Evolutionary conservation across 306 rosid genomes (phyloP).

Genomic region (Cucumis melo): DNA sequence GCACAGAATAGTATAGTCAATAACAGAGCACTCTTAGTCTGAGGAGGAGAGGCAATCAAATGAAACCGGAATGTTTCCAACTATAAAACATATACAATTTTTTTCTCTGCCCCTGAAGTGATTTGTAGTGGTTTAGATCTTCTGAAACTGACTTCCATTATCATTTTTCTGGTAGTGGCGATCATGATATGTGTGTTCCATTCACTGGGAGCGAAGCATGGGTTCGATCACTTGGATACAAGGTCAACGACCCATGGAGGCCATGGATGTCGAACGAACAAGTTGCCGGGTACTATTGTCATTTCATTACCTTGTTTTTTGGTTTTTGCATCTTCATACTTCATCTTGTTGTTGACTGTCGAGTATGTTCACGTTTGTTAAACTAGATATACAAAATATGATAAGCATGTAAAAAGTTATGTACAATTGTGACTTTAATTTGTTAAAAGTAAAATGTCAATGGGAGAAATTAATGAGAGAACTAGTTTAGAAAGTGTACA

Average conservation of each 20-base stretch:
- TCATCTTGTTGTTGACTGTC: neutral
- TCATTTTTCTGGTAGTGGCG: constrained; percentile 45
- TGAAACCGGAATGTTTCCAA: neutral
- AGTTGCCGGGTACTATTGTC: constrained; percentile 55
- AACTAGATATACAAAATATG: neutral
- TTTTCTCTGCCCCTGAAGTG: neutral
- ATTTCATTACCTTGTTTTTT: neutral
- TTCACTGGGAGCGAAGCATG: constrained; percentile 77
- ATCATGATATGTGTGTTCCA: constrained; percentile 94
- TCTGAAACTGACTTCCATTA: neutral
- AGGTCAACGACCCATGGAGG: constrained; percentile 73
- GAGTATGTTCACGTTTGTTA: neutral
- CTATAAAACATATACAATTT: neutral
- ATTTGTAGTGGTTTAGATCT: neutral
- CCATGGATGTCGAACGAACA: constrained; percentile 68
- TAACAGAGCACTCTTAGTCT: neutral
- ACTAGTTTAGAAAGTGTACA: too few relatives aligned
- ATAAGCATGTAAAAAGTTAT: neutral
- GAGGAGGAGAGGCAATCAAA: neutral
- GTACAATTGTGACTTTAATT: neutral
- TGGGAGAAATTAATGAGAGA: too few relatives aligned
- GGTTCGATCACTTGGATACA: constrained; percentile 74
- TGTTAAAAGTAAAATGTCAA: neutral
- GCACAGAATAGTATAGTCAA: neutral
- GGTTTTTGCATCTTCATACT: neutral